These are phyloP conservation scores for Lasiodiplodia sp. DNA, from an alignment of 2,329 filamentous ascomycete species.

Conservation along the genomic window DNA sequence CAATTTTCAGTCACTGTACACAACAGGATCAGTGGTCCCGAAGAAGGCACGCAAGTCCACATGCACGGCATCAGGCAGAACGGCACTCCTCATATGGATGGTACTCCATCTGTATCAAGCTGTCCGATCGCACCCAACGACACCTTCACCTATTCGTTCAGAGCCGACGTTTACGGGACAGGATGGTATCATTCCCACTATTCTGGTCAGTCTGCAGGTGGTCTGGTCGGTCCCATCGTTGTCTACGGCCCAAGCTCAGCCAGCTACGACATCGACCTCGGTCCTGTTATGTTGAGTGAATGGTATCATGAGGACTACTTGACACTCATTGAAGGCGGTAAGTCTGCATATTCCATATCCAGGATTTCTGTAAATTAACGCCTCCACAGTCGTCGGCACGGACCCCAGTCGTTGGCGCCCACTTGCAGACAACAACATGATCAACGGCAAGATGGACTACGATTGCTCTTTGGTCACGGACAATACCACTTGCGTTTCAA, in stretches of 20 bases:
- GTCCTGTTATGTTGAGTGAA: constrained; percentile 36
- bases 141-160: constrained; percentile 37
- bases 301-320: constrained; percentile 54
- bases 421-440: constrained; percentile 38
- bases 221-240: constrained; percentile 39
- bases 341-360: background rate
- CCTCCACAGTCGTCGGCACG: constrained; percentile 29
- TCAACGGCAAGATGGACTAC: constrained; percentile 41
- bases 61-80: constrained; percentile 44
- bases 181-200: constrained; percentile 39
- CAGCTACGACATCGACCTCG: constrained; percentile 40
- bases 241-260: constrained; percentile 38
- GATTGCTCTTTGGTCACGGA: constrained; percentile 38
- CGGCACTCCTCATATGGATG: constrained; percentile 44
- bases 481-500: constrained; percentile 35
- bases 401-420: constrained; percentile 28
- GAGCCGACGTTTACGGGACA: constrained; percentile 44
- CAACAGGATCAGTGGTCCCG: constrained; percentile 3
- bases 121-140: constrained; percentile 46
- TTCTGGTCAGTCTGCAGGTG: constrained; percentile 39
- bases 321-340: constrained; percentile 3
- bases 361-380: background rate
- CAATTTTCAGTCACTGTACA: constrained; percentile 18
- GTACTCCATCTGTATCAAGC: constrained; percentile 44
- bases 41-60: constrained; percentile 45